Conservation (phyloP, 192 early-diverging fungal species). For the Phycomyces blakesleeanus region DNA sequence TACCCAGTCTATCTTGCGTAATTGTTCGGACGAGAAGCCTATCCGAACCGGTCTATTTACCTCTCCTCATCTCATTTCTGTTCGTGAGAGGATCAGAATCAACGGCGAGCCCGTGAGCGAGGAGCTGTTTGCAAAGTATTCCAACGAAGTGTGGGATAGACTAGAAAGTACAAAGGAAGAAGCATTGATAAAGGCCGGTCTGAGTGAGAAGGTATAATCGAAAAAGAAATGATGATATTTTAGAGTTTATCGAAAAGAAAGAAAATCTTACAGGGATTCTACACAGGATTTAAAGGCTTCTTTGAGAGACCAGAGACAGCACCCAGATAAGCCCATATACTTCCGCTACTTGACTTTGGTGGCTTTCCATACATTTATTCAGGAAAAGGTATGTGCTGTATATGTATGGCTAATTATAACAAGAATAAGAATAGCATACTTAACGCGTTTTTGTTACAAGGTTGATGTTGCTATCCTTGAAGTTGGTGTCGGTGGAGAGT, state of each 20-base stretch:
- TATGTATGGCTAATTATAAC: no score
- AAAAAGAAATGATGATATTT: no score
- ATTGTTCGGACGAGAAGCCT: constrained; percentile 24
- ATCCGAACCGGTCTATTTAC: constrained; percentile 78
- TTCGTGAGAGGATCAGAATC: constrained; percentile 92
- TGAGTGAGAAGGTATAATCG: not conserved
- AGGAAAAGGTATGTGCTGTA: constrained; percentile 49
- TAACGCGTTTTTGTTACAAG: constrained; percentile 4
- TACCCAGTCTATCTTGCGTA: constrained; percentile 70
- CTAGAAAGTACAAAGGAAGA: constrained; percentile 55
- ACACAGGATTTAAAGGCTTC: constrained; percentile 5
- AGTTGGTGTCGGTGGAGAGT: constrained; percentile 82
- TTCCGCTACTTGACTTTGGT: constrained; percentile 90
- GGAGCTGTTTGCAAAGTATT: constrained; percentile 79
- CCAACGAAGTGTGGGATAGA: constrained; percentile 80
- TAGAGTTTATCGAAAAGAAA: no score
- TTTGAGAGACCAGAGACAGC: constrained; percentile 12
- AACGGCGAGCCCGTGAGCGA: constrained; percentile 77
- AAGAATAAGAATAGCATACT: not conserved
- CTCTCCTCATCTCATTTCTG: constrained; percentile 89
- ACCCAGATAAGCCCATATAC: constrained; percentile 68
- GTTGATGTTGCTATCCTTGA: constrained; percentile 81
- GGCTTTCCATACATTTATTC: constrained; percentile 84
- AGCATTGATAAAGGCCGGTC: constrained; percentile 3
- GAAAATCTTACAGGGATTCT: no score